Percentiles rank a stretch among this genome's conserved stretches.
Evolutionary conservation across 768 basidiomycete species (phyloP).

Genomic region (Kwoniella newhampshirensis): DNA sequence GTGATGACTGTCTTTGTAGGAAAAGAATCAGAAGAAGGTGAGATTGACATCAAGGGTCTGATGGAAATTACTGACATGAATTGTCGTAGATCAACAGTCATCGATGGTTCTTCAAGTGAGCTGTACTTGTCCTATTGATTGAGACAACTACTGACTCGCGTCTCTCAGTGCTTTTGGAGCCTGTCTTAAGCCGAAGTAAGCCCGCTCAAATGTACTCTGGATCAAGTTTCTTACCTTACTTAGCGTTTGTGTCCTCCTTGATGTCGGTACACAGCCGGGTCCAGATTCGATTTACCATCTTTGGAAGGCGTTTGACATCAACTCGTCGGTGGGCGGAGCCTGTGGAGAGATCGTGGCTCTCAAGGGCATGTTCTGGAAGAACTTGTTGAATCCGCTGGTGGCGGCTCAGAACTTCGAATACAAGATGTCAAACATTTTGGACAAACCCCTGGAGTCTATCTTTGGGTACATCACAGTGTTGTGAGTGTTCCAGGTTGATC

Average conservation of each 20-base stretch:
- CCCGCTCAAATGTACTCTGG: not conserved
- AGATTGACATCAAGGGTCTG: not conserved
- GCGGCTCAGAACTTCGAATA: slow-evolving; percentile 97
- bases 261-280: slow-evolving; percentile 88
- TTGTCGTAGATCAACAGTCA: slow-evolving; percentile 77
- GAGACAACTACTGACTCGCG: no score
- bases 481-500: slow-evolving; percentile 31
- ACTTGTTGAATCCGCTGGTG: slow-evolving; percentile 77
- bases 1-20: slow-evolving; percentile 11
- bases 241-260: slow-evolving; percentile 86
- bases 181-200: slow-evolving; percentile 45
- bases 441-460: slow-evolving; percentile 68
- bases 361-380: slow-evolving; percentile 84
- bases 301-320: slow-evolving; percentile 83
- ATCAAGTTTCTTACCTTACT: slow-evolving; percentile 59
- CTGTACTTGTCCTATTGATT: not conserved
- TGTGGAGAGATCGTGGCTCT: slow-evolving; percentile 95
- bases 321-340: slow-evolving; percentile 79
- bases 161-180: slow-evolving; percentile 46
- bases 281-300: slow-evolving; percentile 86
- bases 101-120: slow-evolving; percentile 81
- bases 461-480: slow-evolving; percentile 79
- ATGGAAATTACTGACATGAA: slow-evolving; percentile 6
- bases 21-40: slow-evolving; percentile 71
- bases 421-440: slow-evolving; percentile 79